Percentiles rank a stretch among this genome's conserved stretches.
phyloP scores from a whole-genome alignment of 1,139 yeast genomes.

The Keqinozyma sinolaborantium region DNA sequence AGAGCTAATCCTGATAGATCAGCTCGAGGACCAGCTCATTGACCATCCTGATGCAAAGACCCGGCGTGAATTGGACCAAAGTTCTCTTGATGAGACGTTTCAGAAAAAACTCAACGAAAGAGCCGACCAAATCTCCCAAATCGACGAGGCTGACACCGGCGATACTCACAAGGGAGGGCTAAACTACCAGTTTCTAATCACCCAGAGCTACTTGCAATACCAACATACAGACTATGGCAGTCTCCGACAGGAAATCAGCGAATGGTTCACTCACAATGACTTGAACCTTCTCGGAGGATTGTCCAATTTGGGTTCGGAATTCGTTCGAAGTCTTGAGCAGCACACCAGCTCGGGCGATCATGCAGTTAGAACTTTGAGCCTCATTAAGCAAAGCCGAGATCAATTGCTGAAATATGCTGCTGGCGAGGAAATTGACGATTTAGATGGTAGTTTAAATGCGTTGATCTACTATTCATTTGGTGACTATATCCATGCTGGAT shows the following conservation, averaged over 20 bases:
- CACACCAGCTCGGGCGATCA: neutral
- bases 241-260: conserved; percentile 47
- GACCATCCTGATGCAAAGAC: conserved; percentile 46
- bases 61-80: conserved; percentile 25
- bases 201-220: conserved; percentile 44
- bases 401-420: conserved; percentile 2
- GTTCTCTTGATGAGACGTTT: conserved; percentile 40
- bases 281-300: conserved; percentile 27
- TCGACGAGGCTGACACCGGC: conserved; percentile 4
- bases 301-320: conserved; percentile 11
- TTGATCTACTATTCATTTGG: conserved; percentile 43
- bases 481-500: conserved; percentile 23
- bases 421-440: neutral
- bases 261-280: conserved; percentile 64
- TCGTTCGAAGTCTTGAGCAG: conserved; percentile 3
- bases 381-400: conserved; percentile 1
- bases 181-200: conserved; percentile 27
- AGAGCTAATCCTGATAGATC: conserved; percentile 40
- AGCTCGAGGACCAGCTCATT: conserved; percentile 44
- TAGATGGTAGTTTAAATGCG: conserved; percentile 6
- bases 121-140: conserved; percentile 34
- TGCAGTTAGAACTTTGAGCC: neutral
- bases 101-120: conserved; percentile 43
- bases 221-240: conserved; percentile 36
- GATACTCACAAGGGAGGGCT: conserved; percentile 4